phyloP scores from a whole-genome alignment of 345 rosid genomes.

The Moricandia arvensis region DNA sequence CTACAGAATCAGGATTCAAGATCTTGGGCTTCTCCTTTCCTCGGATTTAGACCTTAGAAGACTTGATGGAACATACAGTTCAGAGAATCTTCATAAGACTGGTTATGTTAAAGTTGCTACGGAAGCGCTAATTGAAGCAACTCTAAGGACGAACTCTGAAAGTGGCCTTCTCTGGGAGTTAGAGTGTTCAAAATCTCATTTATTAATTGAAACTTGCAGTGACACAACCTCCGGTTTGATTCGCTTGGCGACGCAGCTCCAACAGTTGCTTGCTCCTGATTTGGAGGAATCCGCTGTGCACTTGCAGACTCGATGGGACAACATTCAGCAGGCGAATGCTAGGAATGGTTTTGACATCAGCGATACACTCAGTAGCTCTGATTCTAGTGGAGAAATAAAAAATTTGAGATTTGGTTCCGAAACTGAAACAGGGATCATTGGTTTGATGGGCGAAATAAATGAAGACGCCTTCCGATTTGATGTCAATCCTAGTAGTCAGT shows the following conservation, averaged over 20 bases:
- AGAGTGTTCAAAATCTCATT: slow-evolving; percentile 68
- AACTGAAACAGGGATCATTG: slow-evolving; percentile 38
- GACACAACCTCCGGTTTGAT: slow-evolving; percentile 82
- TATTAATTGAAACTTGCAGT: slow-evolving; percentile 73
- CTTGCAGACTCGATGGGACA: slow-evolving; percentile 84
- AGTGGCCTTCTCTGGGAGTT: slow-evolving; percentile 72
- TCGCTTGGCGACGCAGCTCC: slow-evolving; percentile 72
- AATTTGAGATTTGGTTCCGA: slow-evolving; percentile 33
- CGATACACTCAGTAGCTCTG: slow-evolving; percentile 32
- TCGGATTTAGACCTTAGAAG: slow-evolving; percentile 46
- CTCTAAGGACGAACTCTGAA: slow-evolving; percentile 54
- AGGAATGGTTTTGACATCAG: slow-evolving; percentile 44
- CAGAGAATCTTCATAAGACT: slow-evolving; percentile 54
- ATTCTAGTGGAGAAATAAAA: slow-evolving; percentile 45
- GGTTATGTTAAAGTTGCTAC: slow-evolving; percentile 83
- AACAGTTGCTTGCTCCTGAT: slow-evolving; percentile 84
- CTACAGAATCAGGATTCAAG: slow-evolving; percentile 66
- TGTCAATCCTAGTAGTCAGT: slow-evolving; percentile 41
- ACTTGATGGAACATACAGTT: slow-evolving; percentile 55
- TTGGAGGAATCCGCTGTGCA: slow-evolving; percentile 82
- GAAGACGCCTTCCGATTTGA: slow-evolving; percentile 69
- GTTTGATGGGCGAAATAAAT: slow-evolving; percentile 76
- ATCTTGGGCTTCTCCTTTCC: slow-evolving; percentile 84
- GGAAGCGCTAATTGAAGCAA: slow-evolving; percentile 66
- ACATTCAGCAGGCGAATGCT: slow-evolving; percentile 52